Base-by-base conservation (phyloP, 495 filamentous ascomycete species). In the Xylaria telfairii region DNA sequence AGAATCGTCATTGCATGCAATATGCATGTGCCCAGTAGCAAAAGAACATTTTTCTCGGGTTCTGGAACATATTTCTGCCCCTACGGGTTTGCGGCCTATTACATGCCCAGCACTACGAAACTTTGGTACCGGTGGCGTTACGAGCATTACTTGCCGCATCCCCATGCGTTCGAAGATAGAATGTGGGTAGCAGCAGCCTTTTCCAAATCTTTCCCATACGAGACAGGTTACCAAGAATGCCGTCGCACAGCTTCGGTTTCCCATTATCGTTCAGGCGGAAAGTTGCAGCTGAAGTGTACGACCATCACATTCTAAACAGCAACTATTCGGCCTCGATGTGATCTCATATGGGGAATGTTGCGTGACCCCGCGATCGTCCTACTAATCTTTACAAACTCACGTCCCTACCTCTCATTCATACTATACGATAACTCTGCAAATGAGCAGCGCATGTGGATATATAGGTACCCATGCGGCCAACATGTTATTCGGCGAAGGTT, bases 201-300 rank as follows among this genome's bases (percentile, higher is more conserved):
- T 67, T 46, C 53, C 21, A 30, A 57, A 67, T 59, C 66, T 54
- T 46, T 69, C 44, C 60, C 76, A 78, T 75, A 75, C 67, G 73
- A 76, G 76, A 78, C 73, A 71, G 17, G 30, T 49, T 51, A 59
- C 62, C 42, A 51, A 30, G 9, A 51, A 62, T 37, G 21, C 30
- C 30, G 68, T 70, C 61, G 39, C 51, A 70, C 68, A 65, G 51
- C 68, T 10, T 70, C 60, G 42, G 37, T 26, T 28, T 21, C 47
- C 44, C 32, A 75, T 78, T 78, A 78, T 78, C 76, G 76, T 78
- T 71, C 65, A 70, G 70, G 66, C 76, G 76, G 76, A 49, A 67
- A 63, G 62, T 68, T 70, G 76, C 76, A 78, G 72, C 32, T 66
- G 37, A 17, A 46, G 72, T 74, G 70, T 61, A 53, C 71, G 41